Evolutionary conservation across 2,329 filamentous ascomycete genomes (phyloP).

Genomic region (Sphaerulina populicola): DNA sequence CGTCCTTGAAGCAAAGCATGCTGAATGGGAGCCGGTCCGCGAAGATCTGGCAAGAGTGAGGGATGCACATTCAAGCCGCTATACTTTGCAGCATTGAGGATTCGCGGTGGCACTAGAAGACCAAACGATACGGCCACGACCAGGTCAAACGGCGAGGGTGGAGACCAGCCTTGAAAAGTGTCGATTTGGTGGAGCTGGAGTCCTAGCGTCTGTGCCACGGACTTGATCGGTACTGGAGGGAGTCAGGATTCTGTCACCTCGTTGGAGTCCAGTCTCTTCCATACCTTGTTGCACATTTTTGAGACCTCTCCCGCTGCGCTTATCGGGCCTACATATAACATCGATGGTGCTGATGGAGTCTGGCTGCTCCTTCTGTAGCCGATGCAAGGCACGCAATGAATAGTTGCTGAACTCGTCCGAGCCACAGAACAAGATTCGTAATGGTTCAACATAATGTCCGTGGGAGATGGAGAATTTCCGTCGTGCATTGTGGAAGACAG

Average conservation of each 20-base stretch:
- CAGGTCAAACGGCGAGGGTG: constrained; percentile 56
- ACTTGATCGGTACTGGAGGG: constrained; percentile 52
- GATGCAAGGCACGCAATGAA: constrained; percentile 38
- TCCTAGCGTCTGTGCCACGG: constrained; percentile 53
- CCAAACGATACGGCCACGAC: constrained; percentile 93
- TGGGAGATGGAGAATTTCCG: not conserved
- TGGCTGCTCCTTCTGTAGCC: constrained; percentile 15
- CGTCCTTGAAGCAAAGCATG: constrained; percentile 64
- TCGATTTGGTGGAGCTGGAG: constrained; percentile 66
- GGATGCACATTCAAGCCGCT: constrained; percentile 92
- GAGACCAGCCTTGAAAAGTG: constrained; percentile 75
- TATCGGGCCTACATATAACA: constrained; percentile 73
- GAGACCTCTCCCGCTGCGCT: constrained; percentile 65
- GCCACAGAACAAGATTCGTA: constrained; percentile 87
- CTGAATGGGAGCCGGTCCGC: constrained; percentile 78
- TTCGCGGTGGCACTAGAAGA: constrained; percentile 69
- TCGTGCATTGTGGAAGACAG: not conserved
- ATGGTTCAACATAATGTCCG: constrained; percentile 40
- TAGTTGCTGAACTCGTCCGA: constrained; percentile 83
- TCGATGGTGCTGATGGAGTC: constrained; percentile 65
- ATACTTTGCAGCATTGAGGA: constrained; percentile 63
- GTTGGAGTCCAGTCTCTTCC: not conserved
- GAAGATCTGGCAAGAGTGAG: constrained; percentile 68
- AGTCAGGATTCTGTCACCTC: not conserved
- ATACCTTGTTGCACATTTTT: constrained; percentile 54